Evolutionary conservation across 192 early-diverging fungal genomes (phyloP).

Genomic region (Obelidium mucronatum): DNA sequence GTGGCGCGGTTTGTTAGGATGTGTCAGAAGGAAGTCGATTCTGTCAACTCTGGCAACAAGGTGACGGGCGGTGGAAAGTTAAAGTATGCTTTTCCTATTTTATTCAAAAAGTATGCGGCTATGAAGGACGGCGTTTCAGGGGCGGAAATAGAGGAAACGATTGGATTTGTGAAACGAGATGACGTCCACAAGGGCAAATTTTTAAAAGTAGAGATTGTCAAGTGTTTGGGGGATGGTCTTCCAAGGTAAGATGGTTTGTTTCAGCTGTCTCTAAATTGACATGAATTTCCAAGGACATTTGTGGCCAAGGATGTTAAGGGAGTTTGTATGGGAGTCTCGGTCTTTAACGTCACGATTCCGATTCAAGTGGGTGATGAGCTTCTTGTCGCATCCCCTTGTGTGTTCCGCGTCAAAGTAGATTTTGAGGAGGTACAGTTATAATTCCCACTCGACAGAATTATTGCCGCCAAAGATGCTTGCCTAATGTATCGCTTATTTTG

Average conservation of each 20-base stretch:
- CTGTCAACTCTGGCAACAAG: not conserved
- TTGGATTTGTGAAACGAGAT: slow-evolving; percentile 5
- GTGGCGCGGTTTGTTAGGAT: not conserved
- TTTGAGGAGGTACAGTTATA: slow-evolving; percentile 20
- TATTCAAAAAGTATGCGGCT: not conserved
- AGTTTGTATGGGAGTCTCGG: slow-evolving; percentile 1
- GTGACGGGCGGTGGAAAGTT: not conserved
- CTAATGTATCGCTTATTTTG: not conserved
- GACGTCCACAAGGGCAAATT: not conserved
- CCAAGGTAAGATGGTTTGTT: slow-evolving; percentile 8
- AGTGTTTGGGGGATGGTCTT: not conserved
- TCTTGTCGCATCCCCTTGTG: not conserved
- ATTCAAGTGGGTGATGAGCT: slow-evolving; percentile 19
- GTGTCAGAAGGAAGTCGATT: not conserved
- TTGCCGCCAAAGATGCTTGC: not conserved
- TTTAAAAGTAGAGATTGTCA: not conserved
- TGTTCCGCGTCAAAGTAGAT: not conserved
- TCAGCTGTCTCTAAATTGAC: no score
- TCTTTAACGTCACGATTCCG: slow-evolving; percentile 4
- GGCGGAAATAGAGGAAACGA: not conserved
- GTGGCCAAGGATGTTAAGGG: slow-evolving; percentile 4
- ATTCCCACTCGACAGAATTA: not conserved
- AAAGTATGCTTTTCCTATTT: not conserved
- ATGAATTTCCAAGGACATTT: not conserved
- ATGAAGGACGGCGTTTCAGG: not conserved